Conservation (phyloP, 2,329 filamentous ascomycete species). For the Verticillium zaregamsianum region DNA sequence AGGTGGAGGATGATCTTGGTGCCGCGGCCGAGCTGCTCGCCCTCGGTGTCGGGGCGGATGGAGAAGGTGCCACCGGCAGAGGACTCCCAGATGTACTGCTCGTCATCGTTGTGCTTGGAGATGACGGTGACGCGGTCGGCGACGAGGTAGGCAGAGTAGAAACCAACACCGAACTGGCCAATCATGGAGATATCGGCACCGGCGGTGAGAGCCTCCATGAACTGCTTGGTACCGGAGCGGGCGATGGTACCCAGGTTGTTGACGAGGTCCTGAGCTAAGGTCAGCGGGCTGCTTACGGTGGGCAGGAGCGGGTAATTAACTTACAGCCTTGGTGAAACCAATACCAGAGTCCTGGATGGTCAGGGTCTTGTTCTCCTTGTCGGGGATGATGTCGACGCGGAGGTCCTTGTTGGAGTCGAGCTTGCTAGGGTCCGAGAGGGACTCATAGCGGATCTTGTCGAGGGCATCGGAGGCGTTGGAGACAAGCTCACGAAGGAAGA, state of each 20-base stretch:
- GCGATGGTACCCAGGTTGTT: conserved; percentile 99
- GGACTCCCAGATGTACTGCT: conserved; percentile 99
- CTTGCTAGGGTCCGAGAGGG: conserved; percentile 94
- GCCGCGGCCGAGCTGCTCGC: conserved; percentile 86
- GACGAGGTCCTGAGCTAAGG: conserved; percentile 73
- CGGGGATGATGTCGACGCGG: conserved; percentile 96
- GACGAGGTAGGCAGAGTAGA: conserved; percentile 99
- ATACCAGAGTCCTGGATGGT: conserved; percentile 98
- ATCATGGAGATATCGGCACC: conserved; percentile 99
- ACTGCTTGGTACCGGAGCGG: conserved; percentile 99
- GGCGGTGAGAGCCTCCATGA: conserved; percentile 98
- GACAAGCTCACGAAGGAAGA: conserved; percentile 97
- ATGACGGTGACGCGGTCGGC: conserved; percentile 93
- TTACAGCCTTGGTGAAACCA: conserved; percentile 99
- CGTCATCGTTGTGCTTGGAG: conserved; percentile 99
- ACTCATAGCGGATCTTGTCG: conserved; percentile 99
- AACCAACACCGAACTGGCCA: conserved; percentile 99
- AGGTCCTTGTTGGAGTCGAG: conserved; percentile 97
- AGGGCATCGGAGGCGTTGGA: conserved; percentile 98
- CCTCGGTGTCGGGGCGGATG: conserved; percentile 84
- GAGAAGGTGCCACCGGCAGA: conserved; percentile 96
- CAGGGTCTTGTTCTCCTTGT: conserved; percentile 96
- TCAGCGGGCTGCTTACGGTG: conserved; percentile 26
- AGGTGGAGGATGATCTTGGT: conserved; percentile 98
- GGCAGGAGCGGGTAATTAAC: conserved; percentile 30